Conservation (phyloP, 352 stramenopile species). For the Pythium brassicae region DNA sequence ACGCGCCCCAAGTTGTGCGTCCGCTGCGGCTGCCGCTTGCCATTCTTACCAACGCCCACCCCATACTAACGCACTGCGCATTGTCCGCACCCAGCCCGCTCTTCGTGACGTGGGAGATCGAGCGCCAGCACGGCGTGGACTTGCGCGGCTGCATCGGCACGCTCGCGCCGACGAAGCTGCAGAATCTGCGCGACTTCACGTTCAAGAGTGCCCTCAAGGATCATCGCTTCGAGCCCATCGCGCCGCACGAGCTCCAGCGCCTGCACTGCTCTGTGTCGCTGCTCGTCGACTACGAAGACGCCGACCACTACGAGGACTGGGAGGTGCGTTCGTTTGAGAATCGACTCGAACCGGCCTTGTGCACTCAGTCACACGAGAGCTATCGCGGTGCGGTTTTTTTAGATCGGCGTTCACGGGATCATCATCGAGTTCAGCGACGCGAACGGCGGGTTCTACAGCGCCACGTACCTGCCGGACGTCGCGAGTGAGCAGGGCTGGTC, state of each 20-base stretch:
- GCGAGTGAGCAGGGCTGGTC: constrained; percentile 71
- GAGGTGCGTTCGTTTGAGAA: constrained; percentile 39
- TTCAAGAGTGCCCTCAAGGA: constrained; percentile 82
- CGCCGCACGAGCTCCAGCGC: constrained; percentile 52
- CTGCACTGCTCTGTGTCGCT: constrained; percentile 78
- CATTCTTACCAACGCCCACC: background rate
- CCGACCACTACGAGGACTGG: constrained; percentile 76
- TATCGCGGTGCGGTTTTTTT: no score
- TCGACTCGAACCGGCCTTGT: no score
- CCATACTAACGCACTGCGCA: no score
- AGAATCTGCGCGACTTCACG: constrained; percentile 73
- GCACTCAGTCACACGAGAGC: no score
- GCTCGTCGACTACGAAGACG: constrained; percentile 77
- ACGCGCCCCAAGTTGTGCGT: constrained; percentile 53
- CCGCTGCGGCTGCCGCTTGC: background rate
- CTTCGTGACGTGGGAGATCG: constrained; percentile 85
- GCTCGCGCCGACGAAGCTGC: constrained; percentile 53
- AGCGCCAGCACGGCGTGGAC: constrained; percentile 35
- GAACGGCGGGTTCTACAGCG: constrained; percentile 47
- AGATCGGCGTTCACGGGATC: constrained; percentile 75
- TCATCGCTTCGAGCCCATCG: constrained; percentile 71
- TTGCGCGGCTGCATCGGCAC: constrained; percentile 81
- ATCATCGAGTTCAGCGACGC: constrained; percentile 75
- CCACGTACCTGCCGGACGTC: constrained; percentile 77
- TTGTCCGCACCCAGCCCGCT: constrained; percentile 34